phyloP scores from a whole-genome alignment of 2,329 filamentous ascomycete genomes.

The Phialophora tarda region DNA sequence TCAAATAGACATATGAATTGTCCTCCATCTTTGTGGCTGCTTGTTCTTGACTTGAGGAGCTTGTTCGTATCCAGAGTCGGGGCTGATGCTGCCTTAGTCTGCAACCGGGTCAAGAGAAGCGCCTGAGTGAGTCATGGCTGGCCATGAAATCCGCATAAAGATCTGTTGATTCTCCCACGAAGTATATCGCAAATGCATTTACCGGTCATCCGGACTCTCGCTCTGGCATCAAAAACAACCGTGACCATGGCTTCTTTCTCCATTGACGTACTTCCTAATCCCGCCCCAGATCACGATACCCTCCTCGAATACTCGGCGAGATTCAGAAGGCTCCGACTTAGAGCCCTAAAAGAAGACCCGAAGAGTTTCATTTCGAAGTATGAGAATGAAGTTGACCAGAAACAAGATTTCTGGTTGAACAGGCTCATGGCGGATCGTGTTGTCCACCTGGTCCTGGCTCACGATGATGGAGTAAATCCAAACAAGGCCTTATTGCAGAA shows the following conservation, averaged over 20 bases:
- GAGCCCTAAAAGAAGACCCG: slow-evolving; percentile 42
- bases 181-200: not conserved
- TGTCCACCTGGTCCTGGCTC: slow-evolving; percentile 42
- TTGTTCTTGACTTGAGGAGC: too few relatives aligned
- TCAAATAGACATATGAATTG: too few relatives aligned
- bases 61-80: too few relatives aligned
- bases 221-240: not conserved
- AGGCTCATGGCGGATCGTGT: slow-evolving; percentile 41
- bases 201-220: not conserved
- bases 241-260: slow-evolving; percentile 26
- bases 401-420: slow-evolving; percentile 40
- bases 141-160: not conserved
- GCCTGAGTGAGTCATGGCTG: not conserved
- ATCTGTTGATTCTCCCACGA: not conserved
- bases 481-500: slow-evolving; percentile 22
- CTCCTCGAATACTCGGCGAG: slow-evolving; percentile 27
- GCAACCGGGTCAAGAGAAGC: too few relatives aligned
- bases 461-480: slow-evolving; percentile 4
- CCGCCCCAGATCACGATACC: slow-evolving; percentile 20
- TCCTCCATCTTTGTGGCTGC: too few relatives aligned
- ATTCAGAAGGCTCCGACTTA: slow-evolving; percentile 40
- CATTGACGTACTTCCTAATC: slow-evolving; percentile 23
- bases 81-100: too few relatives aligned
- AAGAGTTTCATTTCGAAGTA: slow-evolving; percentile 43
- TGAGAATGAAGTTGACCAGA: slow-evolving; percentile 41